Percentiles rank a stretch among this genome's conserved stretches.
Conservation (phyloP, 495 filamentous ascomycete genomes). For the Talaromyces thailandensis region DNA sequence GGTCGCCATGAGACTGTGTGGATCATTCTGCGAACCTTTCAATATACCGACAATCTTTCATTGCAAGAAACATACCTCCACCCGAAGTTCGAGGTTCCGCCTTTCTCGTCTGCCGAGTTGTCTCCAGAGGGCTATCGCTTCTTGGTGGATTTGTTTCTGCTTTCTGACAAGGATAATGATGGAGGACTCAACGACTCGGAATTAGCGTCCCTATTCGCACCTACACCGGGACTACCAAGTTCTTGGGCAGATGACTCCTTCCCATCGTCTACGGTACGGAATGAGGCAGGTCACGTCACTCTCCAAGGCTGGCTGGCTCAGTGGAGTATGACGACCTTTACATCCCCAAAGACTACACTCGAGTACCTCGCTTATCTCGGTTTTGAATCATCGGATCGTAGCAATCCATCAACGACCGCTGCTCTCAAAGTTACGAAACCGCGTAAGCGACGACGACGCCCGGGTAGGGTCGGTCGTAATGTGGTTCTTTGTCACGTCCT, state of each 20-base stretch:
- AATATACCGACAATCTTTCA: constrained; percentile 90
- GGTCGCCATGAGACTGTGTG: constrained; percentile 98
- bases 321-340: constrained; percentile 99
- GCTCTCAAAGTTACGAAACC: constrained; percentile 89
- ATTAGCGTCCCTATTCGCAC: constrained; percentile 78
- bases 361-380: constrained; percentile 94
- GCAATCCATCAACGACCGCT: constrained; percentile 56
- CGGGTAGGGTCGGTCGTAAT: constrained; percentile 81
- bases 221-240: constrained; percentile 78
- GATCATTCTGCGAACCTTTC: constrained; percentile 91
- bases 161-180: constrained; percentile 96
- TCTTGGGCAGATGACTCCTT: constrained; percentile 91
- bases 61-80: constrained; percentile 86
- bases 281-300: constrained; percentile 91
- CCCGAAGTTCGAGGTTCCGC: constrained; percentile 88
- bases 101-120: constrained; percentile 83
- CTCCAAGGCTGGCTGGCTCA: constrained; percentile 97
- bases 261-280: constrained; percentile 87
- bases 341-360: constrained; percentile 87
- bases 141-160: constrained; percentile 91
- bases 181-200: constrained; percentile 84
- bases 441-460: constrained; percentile 70
- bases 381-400: constrained; percentile 63
- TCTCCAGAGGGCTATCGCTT: constrained; percentile 93
- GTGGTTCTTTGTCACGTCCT: constrained; percentile 96